Evolutionary conservation across 495 filamentous ascomycete species (phyloP).

Genomic region (Tuber indicum): DNA sequence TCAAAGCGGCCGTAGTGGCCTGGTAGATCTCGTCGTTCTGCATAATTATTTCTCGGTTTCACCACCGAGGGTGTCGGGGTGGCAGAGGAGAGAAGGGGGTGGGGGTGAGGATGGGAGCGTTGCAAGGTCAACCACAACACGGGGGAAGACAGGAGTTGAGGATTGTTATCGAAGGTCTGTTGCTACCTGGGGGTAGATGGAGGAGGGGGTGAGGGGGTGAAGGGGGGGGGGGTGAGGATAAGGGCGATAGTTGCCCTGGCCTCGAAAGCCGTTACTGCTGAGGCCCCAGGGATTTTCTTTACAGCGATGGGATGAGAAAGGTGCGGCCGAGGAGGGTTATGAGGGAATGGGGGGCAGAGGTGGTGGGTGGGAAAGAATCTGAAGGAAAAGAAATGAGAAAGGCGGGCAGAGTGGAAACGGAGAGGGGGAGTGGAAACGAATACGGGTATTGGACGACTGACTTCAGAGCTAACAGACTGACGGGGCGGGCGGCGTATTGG

Average conservation of each 20-base stretch:
- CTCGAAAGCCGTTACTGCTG: no score
- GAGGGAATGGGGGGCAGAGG: background rate
- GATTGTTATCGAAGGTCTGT: background rate
- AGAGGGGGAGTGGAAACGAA: conserved; percentile 7
- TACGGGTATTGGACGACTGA: conserved; percentile 11
- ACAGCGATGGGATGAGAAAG: no score
- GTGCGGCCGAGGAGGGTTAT: no score
- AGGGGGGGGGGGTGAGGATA: no score
- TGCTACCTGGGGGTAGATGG: no score
- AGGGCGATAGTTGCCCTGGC: no score
- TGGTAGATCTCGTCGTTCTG: conserved; percentile 40
- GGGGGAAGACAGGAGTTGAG: conserved; percentile 10
- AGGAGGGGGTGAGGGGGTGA: no score
- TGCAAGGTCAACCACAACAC: conserved; percentile 20
- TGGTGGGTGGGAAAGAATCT: conserved; percentile 14
- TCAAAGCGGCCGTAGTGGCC: conserved; percentile 37
- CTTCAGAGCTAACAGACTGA: conserved; percentile 11
- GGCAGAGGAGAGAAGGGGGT: conserved; percentile 17
- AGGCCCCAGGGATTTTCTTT: no score
- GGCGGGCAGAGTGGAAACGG: conserved; percentile 17
- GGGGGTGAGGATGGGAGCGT: background rate
- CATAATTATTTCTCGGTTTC: conserved; percentile 33
- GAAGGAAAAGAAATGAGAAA: conserved; percentile 18
- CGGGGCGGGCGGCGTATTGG: background rate
- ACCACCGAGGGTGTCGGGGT: conserved; percentile 37